These are phyloP conservation scores for Phytopythium sindhum DNA, from an alignment of 352 stramenopile genomes.

Conservation along the genomic window DNA sequence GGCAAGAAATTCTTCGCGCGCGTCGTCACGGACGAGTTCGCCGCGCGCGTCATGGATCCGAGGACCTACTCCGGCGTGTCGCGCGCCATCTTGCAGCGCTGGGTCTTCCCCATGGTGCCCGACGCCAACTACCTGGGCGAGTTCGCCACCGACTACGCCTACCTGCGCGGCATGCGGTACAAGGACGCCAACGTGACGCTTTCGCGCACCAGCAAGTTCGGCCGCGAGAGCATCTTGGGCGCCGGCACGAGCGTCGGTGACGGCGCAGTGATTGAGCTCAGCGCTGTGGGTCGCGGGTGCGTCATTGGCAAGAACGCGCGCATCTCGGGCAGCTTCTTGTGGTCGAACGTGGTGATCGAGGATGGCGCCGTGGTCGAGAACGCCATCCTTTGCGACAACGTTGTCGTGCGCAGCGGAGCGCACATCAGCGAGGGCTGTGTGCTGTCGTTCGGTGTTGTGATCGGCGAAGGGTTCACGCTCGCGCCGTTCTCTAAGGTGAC, in stretches of 20 bases:
- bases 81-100: conserved; percentile 92
- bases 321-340: conserved; percentile 78
- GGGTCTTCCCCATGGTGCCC: conserved; percentile 95
- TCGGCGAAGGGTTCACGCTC: conserved; percentile 69
- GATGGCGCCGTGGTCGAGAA: conserved; percentile 71
- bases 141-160: conserved; percentile 60
- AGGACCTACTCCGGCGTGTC: conserved; percentile 92
- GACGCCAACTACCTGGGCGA: conserved; percentile 86
- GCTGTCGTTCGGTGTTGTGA: conserved; percentile 78
- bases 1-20: conserved; percentile 97
- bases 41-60: conserved; percentile 92
- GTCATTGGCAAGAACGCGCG: conserved; percentile 64
- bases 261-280: conserved; percentile 51
- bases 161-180: conserved; percentile 82
- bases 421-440: conserved; percentile 72
- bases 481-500: conserved; percentile 82
- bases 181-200: conserved; percentile 69
- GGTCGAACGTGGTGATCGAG: conserved; percentile 79
- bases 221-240: conserved; percentile 75
- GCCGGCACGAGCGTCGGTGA: conserved; percentile 52
- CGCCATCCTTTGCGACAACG: conserved; percentile 84
- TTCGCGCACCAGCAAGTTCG: conserved; percentile 59
- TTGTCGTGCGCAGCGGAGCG: conserved; percentile 66
- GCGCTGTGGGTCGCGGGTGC: conserved; percentile 68
- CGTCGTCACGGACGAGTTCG: conserved; percentile 91